These are phyloP conservation scores for Mycena olivaceomarginata DNA, from an alignment of 768 basidiomycete species.

Conservation along the genomic window DNA sequence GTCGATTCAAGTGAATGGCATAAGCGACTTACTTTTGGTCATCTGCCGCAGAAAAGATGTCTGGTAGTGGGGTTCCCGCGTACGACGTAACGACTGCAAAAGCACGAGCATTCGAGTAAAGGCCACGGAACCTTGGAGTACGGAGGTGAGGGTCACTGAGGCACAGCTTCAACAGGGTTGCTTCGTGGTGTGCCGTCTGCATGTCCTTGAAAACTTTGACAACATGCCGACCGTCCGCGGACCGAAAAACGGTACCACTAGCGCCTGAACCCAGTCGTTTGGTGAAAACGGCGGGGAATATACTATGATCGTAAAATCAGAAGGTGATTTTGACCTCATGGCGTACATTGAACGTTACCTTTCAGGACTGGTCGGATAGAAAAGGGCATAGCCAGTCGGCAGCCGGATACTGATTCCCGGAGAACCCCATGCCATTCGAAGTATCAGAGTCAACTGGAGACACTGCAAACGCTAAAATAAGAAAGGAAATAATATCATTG, in stretches of 20 bases:
- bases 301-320: not conserved
- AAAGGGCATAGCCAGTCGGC: not conserved
- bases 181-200: not conserved
- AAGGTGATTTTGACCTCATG: not conserved
- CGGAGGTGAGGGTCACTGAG: not conserved
- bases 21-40: not conserved
- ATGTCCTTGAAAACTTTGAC: not conserved
- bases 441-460: not conserved
- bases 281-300: conserved; percentile 4
- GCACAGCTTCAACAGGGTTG: not conserved
- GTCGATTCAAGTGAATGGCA: not conserved
- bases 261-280: not conserved
- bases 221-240: not conserved
- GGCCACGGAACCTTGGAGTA: not conserved
- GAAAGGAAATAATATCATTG: not conserved
- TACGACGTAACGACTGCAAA: conserved; percentile 4
- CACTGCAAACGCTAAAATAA: not conserved
- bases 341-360: not conserved
- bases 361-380: not conserved
- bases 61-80: not conserved
- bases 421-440: not conserved
- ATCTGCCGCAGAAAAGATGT: conserved; percentile 8
- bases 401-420: not conserved
- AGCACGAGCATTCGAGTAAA: not conserved
- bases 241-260: conserved; percentile 9